A percentile compares a stretch with the other conserved stretches of the same genome.
Conservation (phyloP, 2,329 filamentous ascomycete genomes). For the Penicillium polonicum region DNA sequence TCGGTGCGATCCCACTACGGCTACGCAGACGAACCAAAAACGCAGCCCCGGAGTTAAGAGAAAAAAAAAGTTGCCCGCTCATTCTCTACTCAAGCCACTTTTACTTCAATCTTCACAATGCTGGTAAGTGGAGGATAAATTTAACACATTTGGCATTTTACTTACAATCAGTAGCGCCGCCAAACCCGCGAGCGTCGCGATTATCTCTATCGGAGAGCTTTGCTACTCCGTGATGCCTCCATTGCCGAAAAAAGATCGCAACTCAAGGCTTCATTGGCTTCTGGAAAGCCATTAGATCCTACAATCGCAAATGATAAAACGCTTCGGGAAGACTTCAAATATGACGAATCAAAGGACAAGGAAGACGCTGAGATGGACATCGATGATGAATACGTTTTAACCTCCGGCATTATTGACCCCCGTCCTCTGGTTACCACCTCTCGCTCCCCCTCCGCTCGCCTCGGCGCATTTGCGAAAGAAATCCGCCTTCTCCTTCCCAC, state of each 20-base stretch:
- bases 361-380: conserved; percentile 84
- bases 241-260: conserved; percentile 89
- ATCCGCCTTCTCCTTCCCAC: conserved; percentile 81
- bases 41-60: conserved; percentile 32
- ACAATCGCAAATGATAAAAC: conserved; percentile 81
- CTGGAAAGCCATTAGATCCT: conserved; percentile 80
- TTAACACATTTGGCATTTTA: background rate
- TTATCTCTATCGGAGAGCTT: conserved; percentile 86
- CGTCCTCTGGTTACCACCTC: conserved; percentile 88
- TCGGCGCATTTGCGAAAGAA: conserved; percentile 91
- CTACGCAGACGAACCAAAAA: conserved; percentile 20
- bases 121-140: conserved; percentile 26
- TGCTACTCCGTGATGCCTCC: conserved; percentile 85
- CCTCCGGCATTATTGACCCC: conserved; percentile 89
- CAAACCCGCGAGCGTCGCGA: conserved; percentile 77
- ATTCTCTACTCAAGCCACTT: conserved; percentile 5
- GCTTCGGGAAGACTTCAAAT: conserved; percentile 85
- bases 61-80: conserved; percentile 42
- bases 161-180: conserved; percentile 52
- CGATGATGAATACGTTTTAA: conserved; percentile 85
- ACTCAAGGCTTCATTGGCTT: conserved; percentile 80
- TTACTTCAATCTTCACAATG: conserved; percentile 27
- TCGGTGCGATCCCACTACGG: conserved; percentile 37
- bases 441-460: conserved; percentile 77
- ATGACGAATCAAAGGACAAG: conserved; percentile 69